A percentile compares a stretch with the other conserved stretches of the same genome.
Conservation (phyloP, 371 early-diverging fungal genomes). For the Catenaria anguillulae region DNA sequence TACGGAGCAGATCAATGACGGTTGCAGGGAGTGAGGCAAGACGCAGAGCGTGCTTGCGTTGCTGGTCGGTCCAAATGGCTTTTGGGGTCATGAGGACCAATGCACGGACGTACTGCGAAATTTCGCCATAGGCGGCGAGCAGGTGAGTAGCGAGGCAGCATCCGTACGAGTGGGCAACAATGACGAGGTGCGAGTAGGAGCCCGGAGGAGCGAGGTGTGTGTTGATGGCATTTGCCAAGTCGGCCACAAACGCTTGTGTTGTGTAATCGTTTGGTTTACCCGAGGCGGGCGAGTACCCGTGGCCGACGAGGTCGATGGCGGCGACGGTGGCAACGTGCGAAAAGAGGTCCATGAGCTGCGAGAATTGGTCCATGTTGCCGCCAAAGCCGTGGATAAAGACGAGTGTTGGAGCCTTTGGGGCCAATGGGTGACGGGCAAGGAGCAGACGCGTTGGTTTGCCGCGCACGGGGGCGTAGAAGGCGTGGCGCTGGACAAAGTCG, state of each 20-base stretch:
- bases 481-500: not conserved
- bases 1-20: slow-evolving; percentile 35
- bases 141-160: slow-evolving; percentile 42
- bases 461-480: not conserved
- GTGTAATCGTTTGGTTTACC: not conserved
- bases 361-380: not conserved
- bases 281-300: not conserved
- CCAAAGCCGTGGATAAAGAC: not conserved
- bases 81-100: slow-evolving; percentile 47
- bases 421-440: too few relatives aligned
- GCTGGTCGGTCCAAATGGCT: slow-evolving; percentile 29
- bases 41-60: slow-evolving; percentile 20
- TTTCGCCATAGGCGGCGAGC: slow-evolving; percentile 22
- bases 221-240: not conserved
- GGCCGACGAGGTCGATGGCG: not conserved
- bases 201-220: not conserved
- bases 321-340: not conserved
- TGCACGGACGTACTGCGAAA: too few relatives aligned
- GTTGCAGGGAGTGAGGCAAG: slow-evolving; percentile 36
- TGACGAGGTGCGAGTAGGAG: slow-evolving; percentile 22
- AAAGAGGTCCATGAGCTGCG: not conserved
- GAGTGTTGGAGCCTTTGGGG: not conserved
- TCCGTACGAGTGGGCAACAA: slow-evolving; percentile 55
- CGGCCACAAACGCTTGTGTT: not conserved
- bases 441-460: not conserved